Conservation (phyloP, 345 rosid species). For the Ceriops zippeliana region DNA sequence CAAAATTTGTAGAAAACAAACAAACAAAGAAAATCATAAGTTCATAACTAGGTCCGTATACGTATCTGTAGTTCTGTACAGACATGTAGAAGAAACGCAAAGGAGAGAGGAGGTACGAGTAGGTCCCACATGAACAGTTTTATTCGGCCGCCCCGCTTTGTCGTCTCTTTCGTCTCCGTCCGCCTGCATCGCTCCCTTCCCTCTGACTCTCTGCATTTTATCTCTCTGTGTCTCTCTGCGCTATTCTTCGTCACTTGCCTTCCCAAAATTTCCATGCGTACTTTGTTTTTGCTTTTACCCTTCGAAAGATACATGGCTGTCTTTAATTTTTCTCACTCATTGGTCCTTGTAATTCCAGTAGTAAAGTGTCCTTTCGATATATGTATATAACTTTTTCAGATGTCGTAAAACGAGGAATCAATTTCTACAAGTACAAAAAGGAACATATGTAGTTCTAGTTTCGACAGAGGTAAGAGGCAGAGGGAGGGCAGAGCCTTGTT, state of each 20-base stretch:
- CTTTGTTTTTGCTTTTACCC: neutral
- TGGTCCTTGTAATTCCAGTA: neutral
- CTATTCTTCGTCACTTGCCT: neutral
- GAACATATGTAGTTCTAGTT: neutral
- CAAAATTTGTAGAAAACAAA: too few relatives aligned
- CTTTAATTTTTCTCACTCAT: neutral
- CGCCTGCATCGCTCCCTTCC: conserved; percentile 13
- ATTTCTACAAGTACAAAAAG: neutral
- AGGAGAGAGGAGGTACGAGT: neutral
- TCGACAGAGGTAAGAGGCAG: neutral
- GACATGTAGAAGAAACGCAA: too few relatives aligned
- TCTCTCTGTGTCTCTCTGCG: neutral
- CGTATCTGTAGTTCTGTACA: too few relatives aligned
- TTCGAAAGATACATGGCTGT: neutral
- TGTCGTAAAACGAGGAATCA: neutral
- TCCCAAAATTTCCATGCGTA: neutral
- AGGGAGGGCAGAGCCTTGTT: neutral
- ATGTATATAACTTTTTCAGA: neutral
- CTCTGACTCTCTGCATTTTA: conserved; percentile 1
- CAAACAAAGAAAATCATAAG: too few relatives aligned
- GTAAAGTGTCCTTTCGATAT: neutral
- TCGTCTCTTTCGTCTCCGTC: conserved; percentile 52
- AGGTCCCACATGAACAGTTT: conserved; percentile 53
- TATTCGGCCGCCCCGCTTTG: conserved; percentile 53
- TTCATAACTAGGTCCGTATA: too few relatives aligned